Evolutionary conservation across 495 filamentous ascomycete genomes (phyloP).

Genomic region (Rhypophila decipiens): DNA sequence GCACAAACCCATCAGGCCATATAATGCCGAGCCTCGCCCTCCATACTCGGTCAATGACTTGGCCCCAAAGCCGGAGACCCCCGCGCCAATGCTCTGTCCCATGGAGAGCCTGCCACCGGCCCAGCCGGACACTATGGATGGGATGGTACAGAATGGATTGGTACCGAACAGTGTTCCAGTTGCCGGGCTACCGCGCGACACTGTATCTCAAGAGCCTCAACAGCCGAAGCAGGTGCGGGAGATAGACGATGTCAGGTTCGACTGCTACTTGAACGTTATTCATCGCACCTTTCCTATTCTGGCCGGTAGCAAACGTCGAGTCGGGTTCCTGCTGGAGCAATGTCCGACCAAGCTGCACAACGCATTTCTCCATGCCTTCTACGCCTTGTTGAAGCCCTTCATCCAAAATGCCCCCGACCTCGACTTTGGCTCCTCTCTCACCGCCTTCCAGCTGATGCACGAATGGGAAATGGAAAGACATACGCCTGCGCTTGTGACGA

Average conservation of each 20-base stretch:
- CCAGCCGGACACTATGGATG: slow-evolving; percentile 17
- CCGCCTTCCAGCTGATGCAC: slow-evolving; percentile 43
- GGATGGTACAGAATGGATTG: slow-evolving; percentile 8
- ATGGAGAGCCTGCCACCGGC: slow-evolving; percentile 16
- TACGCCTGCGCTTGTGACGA: slow-evolving; percentile 38
- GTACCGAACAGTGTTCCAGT: background rate
- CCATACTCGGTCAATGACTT: slow-evolving; percentile 37
- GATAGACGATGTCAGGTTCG: slow-evolving; percentile 38
- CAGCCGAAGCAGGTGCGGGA: slow-evolving; percentile 26
- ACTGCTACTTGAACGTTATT: slow-evolving; percentile 59
- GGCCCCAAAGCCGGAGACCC: slow-evolving; percentile 24
- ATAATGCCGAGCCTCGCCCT: slow-evolving; percentile 19
- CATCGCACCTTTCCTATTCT: slow-evolving; percentile 73
- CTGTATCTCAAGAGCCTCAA: slow-evolving; percentile 19
- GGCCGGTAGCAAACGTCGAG: slow-evolving; percentile 55
- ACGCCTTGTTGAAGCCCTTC: slow-evolving; percentile 54
- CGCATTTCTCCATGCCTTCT: slow-evolving; percentile 65
- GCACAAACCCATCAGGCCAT: slow-evolving; percentile 35
- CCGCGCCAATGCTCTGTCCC: slow-evolving; percentile 16
- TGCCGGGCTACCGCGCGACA: slow-evolving; percentile 3
- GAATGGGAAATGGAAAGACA: slow-evolving; percentile 47
- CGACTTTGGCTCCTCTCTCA: slow-evolving; percentile 31
- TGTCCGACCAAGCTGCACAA: slow-evolving; percentile 58
- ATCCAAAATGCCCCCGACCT: slow-evolving; percentile 38
- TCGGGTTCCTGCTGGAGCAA: slow-evolving; percentile 55